Conservation (phyloP, 106 monocot genomes). For the Ottelia alismoides region DNA sequence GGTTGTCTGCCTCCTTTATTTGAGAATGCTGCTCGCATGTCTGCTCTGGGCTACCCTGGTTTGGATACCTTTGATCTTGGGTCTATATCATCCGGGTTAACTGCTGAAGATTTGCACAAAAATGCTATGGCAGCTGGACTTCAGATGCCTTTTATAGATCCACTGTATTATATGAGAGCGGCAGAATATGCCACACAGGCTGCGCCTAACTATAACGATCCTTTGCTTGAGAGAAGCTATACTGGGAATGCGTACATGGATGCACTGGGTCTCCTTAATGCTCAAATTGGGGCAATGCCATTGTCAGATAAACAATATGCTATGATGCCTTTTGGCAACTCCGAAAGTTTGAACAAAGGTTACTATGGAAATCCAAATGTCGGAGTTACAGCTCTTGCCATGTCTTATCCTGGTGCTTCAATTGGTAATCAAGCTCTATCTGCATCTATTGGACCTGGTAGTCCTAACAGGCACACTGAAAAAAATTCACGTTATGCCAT, state of each 20-base stretch:
- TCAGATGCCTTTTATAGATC: constrained; percentile 44
- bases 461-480: constrained; percentile 52
- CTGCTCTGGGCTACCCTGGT: constrained; percentile 27
- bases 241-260: constrained; percentile 37
- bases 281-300: constrained; percentile 35
- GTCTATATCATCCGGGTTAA: constrained; percentile 23
- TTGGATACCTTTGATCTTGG: constrained; percentile 23
- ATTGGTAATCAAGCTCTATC: constrained; percentile 33
- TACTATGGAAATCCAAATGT: constrained; percentile 40
- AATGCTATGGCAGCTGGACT: constrained; percentile 22
- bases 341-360: no score
- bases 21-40: constrained; percentile 28
- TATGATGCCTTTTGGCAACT: no score
- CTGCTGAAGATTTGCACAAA: constrained; percentile 32
- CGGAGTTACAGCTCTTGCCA: constrained; percentile 29
- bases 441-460: constrained; percentile 45
- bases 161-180: constrained; percentile 41
- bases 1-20: constrained; percentile 29
- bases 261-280: constrained; percentile 39
- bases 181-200: constrained; percentile 47
- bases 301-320: constrained; percentile 51
- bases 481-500: constrained; percentile 29
- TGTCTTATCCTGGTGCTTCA: constrained; percentile 47
- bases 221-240: constrained; percentile 43
- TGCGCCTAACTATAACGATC: constrained; percentile 19